Conservation (phyloP, 2,329 filamentous ascomycete species). For the Lasiodiplodia gonubiensis region DNA sequence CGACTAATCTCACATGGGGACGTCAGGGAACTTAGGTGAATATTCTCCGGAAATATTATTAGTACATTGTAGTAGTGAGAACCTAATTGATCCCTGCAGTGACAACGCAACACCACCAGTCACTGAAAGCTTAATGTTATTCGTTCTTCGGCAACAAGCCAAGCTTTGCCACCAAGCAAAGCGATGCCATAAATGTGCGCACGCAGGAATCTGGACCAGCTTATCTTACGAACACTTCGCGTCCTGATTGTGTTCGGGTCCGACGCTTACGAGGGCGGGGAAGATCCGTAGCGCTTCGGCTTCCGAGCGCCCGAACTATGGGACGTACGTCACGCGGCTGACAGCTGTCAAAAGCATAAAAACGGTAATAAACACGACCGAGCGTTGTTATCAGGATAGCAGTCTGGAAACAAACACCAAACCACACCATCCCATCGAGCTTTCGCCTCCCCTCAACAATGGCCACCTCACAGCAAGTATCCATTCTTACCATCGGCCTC, state of each 20-base stretch:
- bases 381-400: no score
- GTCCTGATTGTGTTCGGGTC: neutral
- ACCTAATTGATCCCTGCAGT: no score
- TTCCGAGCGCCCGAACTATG: neutral
- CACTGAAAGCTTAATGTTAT: neutral
- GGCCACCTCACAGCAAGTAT: neutral
- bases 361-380: neutral
- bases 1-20: no score
- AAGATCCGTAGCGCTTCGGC: neutral
- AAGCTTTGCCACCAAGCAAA: neutral
- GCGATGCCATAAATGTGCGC: neutral
- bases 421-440: neutral
- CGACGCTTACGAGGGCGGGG: neutral
- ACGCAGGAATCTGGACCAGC: neutral
- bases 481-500: conserved; percentile 11
- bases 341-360: neutral
- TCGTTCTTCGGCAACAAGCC: neutral
- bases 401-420: neutral
- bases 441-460: neutral
- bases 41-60: no score
- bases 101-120: neutral
- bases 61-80: no score
- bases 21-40: no score
- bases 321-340: neutral
- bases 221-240: neutral